These are phyloP conservation scores for Rhizoclosmatium globosum DNA, from an alignment of 192 early-diverging fungal genomes.

Conservation along the genomic window DNA sequence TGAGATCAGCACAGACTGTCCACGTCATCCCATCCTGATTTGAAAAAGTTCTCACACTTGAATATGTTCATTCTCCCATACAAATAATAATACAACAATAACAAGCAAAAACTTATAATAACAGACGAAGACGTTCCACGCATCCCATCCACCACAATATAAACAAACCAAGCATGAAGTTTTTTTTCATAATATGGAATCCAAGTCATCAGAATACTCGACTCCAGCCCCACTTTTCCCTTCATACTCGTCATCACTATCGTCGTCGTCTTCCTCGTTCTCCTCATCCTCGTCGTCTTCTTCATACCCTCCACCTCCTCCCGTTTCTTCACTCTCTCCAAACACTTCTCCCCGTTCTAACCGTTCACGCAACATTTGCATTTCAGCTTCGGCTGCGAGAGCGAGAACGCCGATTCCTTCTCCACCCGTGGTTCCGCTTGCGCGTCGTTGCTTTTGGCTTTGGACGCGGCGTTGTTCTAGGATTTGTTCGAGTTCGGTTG, in stretches of 20 bases:
- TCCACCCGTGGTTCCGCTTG: conserved; percentile 12
- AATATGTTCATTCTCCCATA: too few relatives aligned
- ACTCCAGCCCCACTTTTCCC: background rate
- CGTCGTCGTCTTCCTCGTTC: background rate
- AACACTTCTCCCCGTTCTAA: background rate
- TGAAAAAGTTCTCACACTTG: too few relatives aligned
- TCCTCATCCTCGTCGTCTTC: background rate
- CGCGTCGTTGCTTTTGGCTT: conserved; percentile 10
- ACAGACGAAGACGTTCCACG: too few relatives aligned
- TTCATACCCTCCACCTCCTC: background rate
- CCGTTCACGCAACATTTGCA: background rate
- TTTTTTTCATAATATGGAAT: too few relatives aligned
- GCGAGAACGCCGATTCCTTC: conserved; percentile 2
- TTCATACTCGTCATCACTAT: background rate
- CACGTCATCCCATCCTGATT: too few relatives aligned
- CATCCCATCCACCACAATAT: too few relatives aligned
- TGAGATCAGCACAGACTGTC: too few relatives aligned
- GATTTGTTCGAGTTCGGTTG: background rate
- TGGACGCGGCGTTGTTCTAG: background rate
- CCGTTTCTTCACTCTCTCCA: background rate
- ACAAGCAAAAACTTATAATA: too few relatives aligned
- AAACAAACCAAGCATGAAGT: too few relatives aligned
- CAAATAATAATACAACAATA: too few relatives aligned
- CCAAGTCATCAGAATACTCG: too few relatives aligned
- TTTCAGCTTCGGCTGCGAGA: conserved; percentile 12